These are phyloP conservation scores for Vanilla planifolia DNA, from an alignment of 106 monocot genomes.

Conservation along the genomic window DNA sequence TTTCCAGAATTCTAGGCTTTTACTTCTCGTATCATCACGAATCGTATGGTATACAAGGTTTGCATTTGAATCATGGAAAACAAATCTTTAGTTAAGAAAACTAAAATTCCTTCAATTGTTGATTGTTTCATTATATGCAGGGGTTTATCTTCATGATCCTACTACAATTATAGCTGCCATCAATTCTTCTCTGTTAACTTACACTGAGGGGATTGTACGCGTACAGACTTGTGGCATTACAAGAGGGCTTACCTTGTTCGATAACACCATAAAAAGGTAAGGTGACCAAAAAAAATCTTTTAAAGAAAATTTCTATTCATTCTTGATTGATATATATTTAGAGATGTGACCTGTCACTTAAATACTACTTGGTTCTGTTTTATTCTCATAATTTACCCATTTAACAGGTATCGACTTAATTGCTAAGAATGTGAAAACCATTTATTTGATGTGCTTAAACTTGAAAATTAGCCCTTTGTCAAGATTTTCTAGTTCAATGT, in stretches of 20 bases:
- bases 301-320: too few species aligned
- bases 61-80: constrained; percentile 2
- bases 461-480: too few species aligned
- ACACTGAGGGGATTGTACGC: constrained; percentile 80
- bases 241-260: constrained; percentile 82
- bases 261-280: constrained; percentile 84
- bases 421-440: too few species aligned
- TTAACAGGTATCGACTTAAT: too few species aligned
- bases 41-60: constrained; percentile 64
- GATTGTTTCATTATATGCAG: constrained; percentile 34
- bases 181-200: constrained; percentile 87
- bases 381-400: too few species aligned
- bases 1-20: constrained; percentile 73
- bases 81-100: not conserved
- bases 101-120: not conserved
- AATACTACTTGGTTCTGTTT: too few species aligned
- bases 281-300: too few species aligned
- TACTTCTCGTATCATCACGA: constrained; percentile 85
- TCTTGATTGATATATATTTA: too few species aligned
- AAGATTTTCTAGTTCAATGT: too few species aligned
- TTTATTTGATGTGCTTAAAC: too few species aligned
- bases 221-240: constrained; percentile 92
- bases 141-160: constrained; percentile 96
- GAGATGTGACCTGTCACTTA: too few species aligned
- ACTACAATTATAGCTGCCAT: constrained; percentile 80